Base-by-base conservation (phyloP, 2,329 filamentous ascomycete genomes). In the Botrytis aclada region DNA sequence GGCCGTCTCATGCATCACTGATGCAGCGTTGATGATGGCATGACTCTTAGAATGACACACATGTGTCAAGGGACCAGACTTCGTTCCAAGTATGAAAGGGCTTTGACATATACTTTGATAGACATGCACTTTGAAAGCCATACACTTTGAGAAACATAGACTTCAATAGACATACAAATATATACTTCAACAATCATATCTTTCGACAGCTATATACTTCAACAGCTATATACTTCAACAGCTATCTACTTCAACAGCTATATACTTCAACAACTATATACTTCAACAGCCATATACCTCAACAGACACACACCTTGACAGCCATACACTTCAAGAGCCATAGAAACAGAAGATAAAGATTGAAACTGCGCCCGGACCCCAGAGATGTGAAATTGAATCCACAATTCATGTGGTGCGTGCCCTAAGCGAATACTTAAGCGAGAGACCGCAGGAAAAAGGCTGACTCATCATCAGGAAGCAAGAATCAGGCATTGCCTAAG, bases 31-130 rank as follows among this genome's bases (percentile, higher is more conserved):
- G 14, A 16, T 18, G n/a, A 32, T 32, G 6, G 3, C 14, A 7
- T 29, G 25, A 29, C 16, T 29, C 3, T 0, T 32, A 18, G 2
- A 7, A 8, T 29, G n/a, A 29, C 3, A 9, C 3, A 29, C 2
- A 32, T 56, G 6, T 8, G 6, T n/a, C 32, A 6, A 56, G 14
- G 32, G 6, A 18, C 10, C 32, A 29, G 16, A 56, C 51, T 29
- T 29, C 7, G 14, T 29, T 32, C 12, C 4, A 9, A 56, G n/a
- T 29, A 9, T 18, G 6, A 32, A 47, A 22, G 10, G 20, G 25
- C 0, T 25, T 47, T 10, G 20, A 47, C 0, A 3, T 22, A 45
- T 45, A 45, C 43, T 7, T 22, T 22, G 18, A 45, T 9, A 0
- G 43, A 7, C 0, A 45, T 8, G 22, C 8, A 22, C 18, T 8